A percentile compares a stretch with the other conserved stretches of the same genome.
Conservation (phyloP, 805 yeast species). For the Nematodospora valgi region DNA sequence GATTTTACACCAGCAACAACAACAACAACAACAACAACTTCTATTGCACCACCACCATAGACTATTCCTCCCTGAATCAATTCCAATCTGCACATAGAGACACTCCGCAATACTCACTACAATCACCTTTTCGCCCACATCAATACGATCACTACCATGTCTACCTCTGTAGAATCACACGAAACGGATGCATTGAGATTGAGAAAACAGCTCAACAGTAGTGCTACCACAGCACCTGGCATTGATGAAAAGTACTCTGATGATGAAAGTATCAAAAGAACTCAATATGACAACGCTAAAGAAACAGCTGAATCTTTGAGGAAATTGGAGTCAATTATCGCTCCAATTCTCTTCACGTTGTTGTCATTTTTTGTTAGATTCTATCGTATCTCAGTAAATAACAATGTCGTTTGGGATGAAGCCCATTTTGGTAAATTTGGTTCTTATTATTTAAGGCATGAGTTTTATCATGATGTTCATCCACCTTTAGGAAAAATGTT, state of each 20-base stretch:
- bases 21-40: no score
- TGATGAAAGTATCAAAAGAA: constrained; percentile 18
- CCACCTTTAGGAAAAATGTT: constrained; percentile 85
- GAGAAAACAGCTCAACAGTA: constrained; percentile 4
- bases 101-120: no score
- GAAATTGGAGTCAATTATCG: constrained; percentile 38
- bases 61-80: no score
- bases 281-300: constrained; percentile 22
- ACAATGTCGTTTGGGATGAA: constrained; percentile 81
- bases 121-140: no score
- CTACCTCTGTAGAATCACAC: constrained; percentile 19
- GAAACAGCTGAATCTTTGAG: constrained; percentile 26
- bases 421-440: constrained; percentile 90
- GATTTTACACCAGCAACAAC: constrained; percentile 4
- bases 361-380: constrained; percentile 66
- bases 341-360: constrained; percentile 64
- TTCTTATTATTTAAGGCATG: constrained; percentile 72
- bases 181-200: constrained; percentile 4
- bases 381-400: constrained; percentile 52
- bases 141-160: constrained; percentile 18
- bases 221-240: background rate
- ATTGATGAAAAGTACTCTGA: constrained; percentile 10
- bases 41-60: no score
- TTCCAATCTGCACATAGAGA: no score
- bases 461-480: constrained; percentile 82